A percentile compares a stretch with the other conserved stretches of the same genome.
phyloP scores from a whole-genome alignment of 2,329 filamentous ascomycete genomes.

The Fusarium sambucinum region DNA sequence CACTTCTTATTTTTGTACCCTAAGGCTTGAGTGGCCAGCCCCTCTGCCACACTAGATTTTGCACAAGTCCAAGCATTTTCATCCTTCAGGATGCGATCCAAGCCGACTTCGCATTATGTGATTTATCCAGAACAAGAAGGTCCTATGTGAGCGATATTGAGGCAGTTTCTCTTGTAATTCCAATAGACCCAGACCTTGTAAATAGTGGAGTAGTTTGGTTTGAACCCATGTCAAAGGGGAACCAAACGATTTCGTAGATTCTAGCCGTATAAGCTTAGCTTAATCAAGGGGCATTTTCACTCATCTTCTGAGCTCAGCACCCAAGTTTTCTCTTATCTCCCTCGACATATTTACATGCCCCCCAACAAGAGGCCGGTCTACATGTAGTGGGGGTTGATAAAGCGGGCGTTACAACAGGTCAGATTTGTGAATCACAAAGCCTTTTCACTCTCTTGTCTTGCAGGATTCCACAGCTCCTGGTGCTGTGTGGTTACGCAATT shows the following conservation, averaged over 20 bases:
- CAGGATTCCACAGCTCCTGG: not conserved
- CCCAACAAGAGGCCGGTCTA: not conserved
- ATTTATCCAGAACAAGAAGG: not conserved
- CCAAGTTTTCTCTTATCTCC: not conserved
- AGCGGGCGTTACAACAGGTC: no score
- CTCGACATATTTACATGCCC: no score
- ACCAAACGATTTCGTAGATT: not conserved
- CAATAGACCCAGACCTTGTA: not conserved
- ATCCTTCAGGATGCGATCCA: not conserved
- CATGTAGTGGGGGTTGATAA: not conserved
- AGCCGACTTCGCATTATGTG: no score
- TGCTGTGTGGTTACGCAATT: not conserved
- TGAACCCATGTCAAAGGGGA: not conserved
- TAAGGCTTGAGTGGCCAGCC: no score
- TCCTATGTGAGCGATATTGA: constrained; percentile 10
- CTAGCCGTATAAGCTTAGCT: not conserved
- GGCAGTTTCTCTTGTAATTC: not conserved
- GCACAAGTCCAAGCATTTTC: no score
- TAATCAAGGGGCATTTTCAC: no score
- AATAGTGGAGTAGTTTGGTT: not conserved
- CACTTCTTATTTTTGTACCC: no score
- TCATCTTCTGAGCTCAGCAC: not conserved
- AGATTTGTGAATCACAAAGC: not conserved
- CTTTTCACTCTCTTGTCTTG: not conserved
- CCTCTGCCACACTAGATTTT: no score